phyloP scores from a whole-genome alignment of 768 basidiomycete genomes.

The Lactifluus hygrophoroides region DNA sequence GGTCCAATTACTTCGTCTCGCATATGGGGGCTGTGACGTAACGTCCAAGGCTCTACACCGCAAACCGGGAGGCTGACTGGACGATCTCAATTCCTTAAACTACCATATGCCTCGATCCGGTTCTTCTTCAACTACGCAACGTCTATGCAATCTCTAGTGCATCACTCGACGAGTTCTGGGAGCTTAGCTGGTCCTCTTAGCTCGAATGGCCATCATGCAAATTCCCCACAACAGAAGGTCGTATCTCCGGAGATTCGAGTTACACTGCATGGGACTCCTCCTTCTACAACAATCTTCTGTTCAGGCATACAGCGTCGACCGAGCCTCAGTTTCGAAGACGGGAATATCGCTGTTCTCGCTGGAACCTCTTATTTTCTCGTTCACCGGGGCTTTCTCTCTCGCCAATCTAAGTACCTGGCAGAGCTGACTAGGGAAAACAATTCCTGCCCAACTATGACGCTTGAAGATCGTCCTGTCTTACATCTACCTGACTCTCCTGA shows the following conservation, averaged over 20 bases:
- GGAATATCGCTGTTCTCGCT: constrained; percentile 57
- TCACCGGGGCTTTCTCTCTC: constrained; percentile 54
- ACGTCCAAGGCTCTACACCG: neutral
- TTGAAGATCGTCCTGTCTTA: constrained; percentile 54
- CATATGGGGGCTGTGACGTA: constrained; percentile 3
- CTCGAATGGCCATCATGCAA: constrained; percentile 17
- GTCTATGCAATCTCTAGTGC: constrained; percentile 2
- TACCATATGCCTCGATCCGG: neutral
- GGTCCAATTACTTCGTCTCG: neutral
- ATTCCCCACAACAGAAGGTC: neutral
- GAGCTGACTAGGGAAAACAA: constrained; percentile 31
- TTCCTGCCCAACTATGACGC: constrained; percentile 18
- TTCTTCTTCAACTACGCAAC: neutral
- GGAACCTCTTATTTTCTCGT: constrained; percentile 56
- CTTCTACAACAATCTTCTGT: constrained; percentile 18
- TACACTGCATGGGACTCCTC: neutral
- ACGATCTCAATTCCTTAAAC: neutral
- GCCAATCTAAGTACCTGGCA: constrained; percentile 49
- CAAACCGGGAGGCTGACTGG: constrained; percentile 13
- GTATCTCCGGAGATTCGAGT: neutral
- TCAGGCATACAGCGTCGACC: constrained; percentile 31
- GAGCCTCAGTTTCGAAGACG: constrained; percentile 57
- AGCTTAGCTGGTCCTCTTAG: constrained; percentile 12
- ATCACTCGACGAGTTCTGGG: neutral
- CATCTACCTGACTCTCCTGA: constrained; percentile 45